phyloP scores from a whole-genome alignment of 2,329 filamentous ascomycete species.

The Pseudogymnoascus sp. region DNA sequence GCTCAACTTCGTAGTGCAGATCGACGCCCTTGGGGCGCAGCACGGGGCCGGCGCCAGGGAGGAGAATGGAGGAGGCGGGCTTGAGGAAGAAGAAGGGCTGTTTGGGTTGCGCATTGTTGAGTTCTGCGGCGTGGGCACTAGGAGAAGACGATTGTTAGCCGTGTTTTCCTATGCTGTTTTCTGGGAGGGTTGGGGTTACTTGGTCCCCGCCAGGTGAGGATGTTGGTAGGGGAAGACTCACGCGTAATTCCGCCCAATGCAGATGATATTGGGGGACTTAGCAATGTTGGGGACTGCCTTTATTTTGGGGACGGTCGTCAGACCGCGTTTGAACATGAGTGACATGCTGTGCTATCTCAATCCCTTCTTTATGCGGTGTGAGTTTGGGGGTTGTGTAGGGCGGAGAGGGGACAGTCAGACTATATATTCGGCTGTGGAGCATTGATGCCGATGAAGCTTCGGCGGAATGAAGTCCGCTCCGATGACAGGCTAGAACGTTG shows the following conservation, averaged over 20 bases:
- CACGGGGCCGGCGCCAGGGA: conserved; percentile 69
- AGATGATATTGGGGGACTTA: conserved; percentile 47
- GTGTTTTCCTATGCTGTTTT: conserved; percentile 5
- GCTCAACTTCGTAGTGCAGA: conserved; percentile 91
- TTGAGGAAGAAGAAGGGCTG: conserved; percentile 99
- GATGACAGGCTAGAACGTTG: not conserved
- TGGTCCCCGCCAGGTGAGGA: not conserved
- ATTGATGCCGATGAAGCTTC: not conserved
- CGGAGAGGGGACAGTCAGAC: not conserved
- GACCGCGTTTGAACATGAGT: conserved; percentile 16
- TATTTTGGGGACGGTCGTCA: conserved; percentile 32
- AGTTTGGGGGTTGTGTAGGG: not conserved
- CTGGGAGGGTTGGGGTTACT: not conserved
- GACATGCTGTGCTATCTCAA: conserved; percentile 5
- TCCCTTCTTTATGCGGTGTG: not conserved
- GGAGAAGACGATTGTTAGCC: conserved; percentile 8
- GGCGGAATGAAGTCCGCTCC: not conserved
- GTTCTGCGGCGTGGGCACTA: conserved; percentile 87
- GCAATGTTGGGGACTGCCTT: conserved; percentile 32
- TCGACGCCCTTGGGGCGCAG: conserved; percentile 74
- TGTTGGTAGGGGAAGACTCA: conserved; percentile 36
- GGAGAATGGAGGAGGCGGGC: conserved; percentile 76
- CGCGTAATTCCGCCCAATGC: conserved; percentile 96
- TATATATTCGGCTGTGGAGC: conserved; percentile 1
- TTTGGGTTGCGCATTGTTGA: conserved; percentile 79